A percentile compares a stretch with the other conserved stretches of the same genome.
Evolutionary conservation across 2,329 filamentous ascomycete genomes (phyloP).

Genomic region (Sporothrix luriei): DNA sequence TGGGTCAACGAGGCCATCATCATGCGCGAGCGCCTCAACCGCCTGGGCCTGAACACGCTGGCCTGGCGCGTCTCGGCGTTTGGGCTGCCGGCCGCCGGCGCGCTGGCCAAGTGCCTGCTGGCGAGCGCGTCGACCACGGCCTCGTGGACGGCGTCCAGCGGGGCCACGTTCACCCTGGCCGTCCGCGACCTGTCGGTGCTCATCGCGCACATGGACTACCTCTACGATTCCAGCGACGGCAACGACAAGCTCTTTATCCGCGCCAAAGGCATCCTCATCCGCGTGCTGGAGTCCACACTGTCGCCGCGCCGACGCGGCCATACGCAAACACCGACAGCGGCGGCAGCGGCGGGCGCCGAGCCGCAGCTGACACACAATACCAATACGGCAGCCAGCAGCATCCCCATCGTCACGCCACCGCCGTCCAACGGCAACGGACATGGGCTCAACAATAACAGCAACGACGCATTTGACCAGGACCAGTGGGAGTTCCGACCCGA

Average conservation of each 20-base stretch:
- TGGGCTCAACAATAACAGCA: background rate
- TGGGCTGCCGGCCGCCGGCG: constrained; percentile 28
- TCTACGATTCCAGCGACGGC: constrained; percentile 30
- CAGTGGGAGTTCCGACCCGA: constrained; percentile 25
- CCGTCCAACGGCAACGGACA: background rate
- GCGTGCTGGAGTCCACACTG: constrained; percentile 22
- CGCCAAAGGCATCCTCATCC: constrained; percentile 25
- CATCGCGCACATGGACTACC: constrained; percentile 30
- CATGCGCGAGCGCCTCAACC: constrained; percentile 27
- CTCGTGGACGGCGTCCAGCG: background rate
- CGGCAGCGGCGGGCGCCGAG: background rate
- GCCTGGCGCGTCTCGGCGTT: constrained; percentile 29
- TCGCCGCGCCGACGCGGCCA: background rate
- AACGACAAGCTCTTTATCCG: constrained; percentile 30
- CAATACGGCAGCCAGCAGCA: background rate
- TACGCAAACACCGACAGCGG: background rate
- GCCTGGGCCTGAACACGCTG: constrained; percentile 28
- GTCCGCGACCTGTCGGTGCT: constrained; percentile 27
- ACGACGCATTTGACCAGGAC: constrained; percentile 12
- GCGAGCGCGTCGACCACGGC: background rate
- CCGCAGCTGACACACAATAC: background rate
- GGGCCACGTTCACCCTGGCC: constrained; percentile 17
- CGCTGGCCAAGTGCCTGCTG: constrained; percentile 27
- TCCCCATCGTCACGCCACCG: background rate
- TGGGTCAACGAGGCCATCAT: constrained; percentile 31